Percentiles rank a stretch among this genome's conserved stretches.
Evolutionary conservation across 768 basidiomycete genomes (phyloP).

Genomic region (Clathrus columnatus): DNA sequence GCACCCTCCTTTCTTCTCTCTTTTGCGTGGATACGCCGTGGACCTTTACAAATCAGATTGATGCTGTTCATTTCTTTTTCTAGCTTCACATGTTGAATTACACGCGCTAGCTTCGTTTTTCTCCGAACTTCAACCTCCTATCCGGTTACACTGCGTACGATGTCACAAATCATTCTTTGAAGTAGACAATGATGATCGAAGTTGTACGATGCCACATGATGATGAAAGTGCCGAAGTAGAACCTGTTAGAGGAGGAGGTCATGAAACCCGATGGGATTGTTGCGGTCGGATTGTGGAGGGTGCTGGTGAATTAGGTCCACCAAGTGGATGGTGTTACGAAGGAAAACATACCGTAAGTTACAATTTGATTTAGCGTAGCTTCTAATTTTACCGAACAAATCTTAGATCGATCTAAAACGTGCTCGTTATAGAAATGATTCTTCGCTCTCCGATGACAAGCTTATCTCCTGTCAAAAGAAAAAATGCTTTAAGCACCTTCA

Average conservation of each 20-base stretch:
- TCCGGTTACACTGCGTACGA: slow-evolving; percentile 61
- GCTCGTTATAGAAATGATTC: slow-evolving; percentile 76
- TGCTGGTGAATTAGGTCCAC: slow-evolving; percentile 73
- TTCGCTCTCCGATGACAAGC: slow-evolving; percentile 54
- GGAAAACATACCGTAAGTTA: slow-evolving; percentile 69
- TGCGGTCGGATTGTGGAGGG: slow-evolving; percentile 67
- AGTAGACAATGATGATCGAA: slow-evolving; percentile 63
- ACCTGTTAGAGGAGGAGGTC: slow-evolving; percentile 34
- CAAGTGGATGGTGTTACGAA: slow-evolving; percentile 84
- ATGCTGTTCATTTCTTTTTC: slow-evolving; percentile 21
- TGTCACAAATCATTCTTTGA: slow-evolving; percentile 67
- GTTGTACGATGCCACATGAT: slow-evolving; percentile 66
- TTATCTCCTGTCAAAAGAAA: slow-evolving; percentile 46
- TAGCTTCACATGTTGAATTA: slow-evolving; percentile 16
- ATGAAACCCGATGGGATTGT: slow-evolving; percentile 62
- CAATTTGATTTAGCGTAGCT: not conserved
- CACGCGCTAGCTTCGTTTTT: slow-evolving; percentile 54
- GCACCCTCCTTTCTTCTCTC: not conserved
- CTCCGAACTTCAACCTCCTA: slow-evolving; percentile 52
- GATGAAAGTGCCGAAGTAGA: slow-evolving; percentile 75
- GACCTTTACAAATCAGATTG: not conserved
- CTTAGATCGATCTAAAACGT: slow-evolving; percentile 61
- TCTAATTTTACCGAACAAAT: slow-evolving; percentile 2
- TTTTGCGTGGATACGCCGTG: not conserved
- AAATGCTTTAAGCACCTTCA: slow-evolving; percentile 34